Base-by-base conservation (phyloP, 2,329 filamentous ascomycete species). In the Curvularia verruculosa region DNA sequence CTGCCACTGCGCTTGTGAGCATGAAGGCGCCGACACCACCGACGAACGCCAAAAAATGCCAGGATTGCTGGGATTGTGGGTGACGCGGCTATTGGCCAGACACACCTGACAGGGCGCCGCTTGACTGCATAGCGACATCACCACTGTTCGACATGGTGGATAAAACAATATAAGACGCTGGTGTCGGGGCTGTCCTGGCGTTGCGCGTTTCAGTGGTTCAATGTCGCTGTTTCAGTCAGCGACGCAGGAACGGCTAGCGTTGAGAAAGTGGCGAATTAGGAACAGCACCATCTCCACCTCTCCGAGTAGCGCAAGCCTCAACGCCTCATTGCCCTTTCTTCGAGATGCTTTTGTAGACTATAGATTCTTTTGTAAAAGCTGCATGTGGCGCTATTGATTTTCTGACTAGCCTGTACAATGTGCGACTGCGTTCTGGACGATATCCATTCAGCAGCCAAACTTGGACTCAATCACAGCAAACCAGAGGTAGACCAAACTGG, bases 111-210 rank as follows among this genome's bases (percentile, higher is more conserved):
- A 59, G 53, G 23, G 59, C 41, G 31, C 43, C 21, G 19, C 28
- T 34, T 24, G 9, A 34, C 21, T 26, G 28, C 23, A 21, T 44
- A 39, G 49, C 41, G 26, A 29, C 52, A 52, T 54, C 59, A 54
- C 60, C 55, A 49, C 39, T 19, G 28, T 23, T 24, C 19, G 48
- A 23, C 43, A 54, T 49, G 31, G 28, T 31, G 37, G 59, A 60
- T 48, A 57, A 64, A 59, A 59, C 53, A 47, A 24, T 39, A 41
- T 49, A 60, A 65, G 62, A 69, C 67, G 57, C 52, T 69, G 62
- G 67, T 68, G 65, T 60, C 59, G 63, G 64, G 61, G 47, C 43
- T 48, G 56, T 67, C 58, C 57, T 58, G 57, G 59, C 63, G 57
- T 67, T 60, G 46, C 48, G 58, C 55, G 65, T 68, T 68, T 68